Evolutionary conservation across 1,139 yeast species (phyloP).

Genomic region (Geotrichum europaeum): DNA sequence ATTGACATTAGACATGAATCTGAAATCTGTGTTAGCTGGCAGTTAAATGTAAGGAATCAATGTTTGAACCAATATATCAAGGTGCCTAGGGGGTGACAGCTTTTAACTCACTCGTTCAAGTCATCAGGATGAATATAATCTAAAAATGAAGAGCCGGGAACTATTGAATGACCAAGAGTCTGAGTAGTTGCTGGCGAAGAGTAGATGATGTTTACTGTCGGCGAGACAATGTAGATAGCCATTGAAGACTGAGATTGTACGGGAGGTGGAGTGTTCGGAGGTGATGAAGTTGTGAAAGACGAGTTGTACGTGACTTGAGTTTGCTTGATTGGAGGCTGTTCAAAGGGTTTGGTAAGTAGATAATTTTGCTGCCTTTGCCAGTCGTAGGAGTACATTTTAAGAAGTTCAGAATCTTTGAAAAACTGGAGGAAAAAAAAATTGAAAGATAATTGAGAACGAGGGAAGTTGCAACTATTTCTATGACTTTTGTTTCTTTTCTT

Average conservation of each 20-base stretch:
- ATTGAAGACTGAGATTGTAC: background rate
- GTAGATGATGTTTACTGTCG: conserved; percentile 1
- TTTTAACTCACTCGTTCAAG: background rate
- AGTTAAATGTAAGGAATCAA: background rate
- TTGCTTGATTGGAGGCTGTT: background rate
- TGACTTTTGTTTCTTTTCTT: background rate
- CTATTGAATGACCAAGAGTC: background rate
- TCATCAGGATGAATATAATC: conserved; percentile 6
- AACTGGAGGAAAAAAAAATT: background rate
- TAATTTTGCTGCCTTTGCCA: background rate
- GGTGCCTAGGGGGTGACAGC: background rate
- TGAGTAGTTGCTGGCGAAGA: background rate
- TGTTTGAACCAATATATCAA: background rate
- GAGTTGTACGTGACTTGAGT: background rate
- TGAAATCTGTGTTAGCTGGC: background rate
- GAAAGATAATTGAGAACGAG: background rate
- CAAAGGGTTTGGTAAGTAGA: background rate
- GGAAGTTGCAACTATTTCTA: background rate
- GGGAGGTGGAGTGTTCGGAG: background rate
- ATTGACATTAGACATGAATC: background rate
- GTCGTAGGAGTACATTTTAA: background rate
- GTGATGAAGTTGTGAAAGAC: background rate
- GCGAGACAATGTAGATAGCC: background rate
- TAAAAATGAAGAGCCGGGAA: conserved; percentile 1
- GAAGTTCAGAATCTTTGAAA: background rate